Base-by-base conservation (phyloP, 306 rosid genomes). In the Betula pendula region DNA sequence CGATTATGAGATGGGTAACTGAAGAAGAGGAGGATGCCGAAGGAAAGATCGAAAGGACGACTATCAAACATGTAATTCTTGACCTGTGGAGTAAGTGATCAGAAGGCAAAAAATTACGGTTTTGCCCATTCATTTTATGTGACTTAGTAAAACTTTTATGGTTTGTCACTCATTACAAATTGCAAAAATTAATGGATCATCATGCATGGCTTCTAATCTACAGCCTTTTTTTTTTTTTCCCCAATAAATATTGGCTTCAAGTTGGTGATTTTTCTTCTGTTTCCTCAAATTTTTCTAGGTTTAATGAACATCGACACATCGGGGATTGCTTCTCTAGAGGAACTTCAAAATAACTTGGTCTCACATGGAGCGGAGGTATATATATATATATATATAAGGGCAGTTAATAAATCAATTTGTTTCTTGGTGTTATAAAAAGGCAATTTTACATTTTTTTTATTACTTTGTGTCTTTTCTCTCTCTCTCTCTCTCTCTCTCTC, bases 261-360 rank as follows among this genome's bases (percentile, higher is more conserved):
- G 20, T 59, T 59, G 67, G 67, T 27, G 7, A 27, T 33, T n/a
- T 45, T 22, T 1, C 9, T 17, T 51, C 48, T 15, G 22, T 45
- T 27, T 58, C 75, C 27, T 66, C 6, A 15, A 20, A 17, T 49
- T 31, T 44, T 44, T 27, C 14, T 60, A 91, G 97, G 85, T 86
- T 86, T 91, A 80, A 87, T 87, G 85, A 87, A 86, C 75, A 78
- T 91, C 31, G 98, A 94, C 71, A 91, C 97, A 16, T 83, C 96
- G 1, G 97, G 94, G 74, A 87, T 94, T 81, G 89, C 87, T 78
- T 55, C 90, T 40, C 81, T 91, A 0, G 89, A 83, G 79, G 96
- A 91, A 52, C 71, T 94, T 83, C 89, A 89, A 19, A 82, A 70
- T 70, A 76, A 52, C 76, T 77, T 94, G 85, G 72, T 52, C 51